Percentiles rank a stretch among this genome's conserved stretches.
Conservation (phyloP, 495 filamentous ascomycete genomes). For the Pyrenopolyporus hunteri region DNA sequence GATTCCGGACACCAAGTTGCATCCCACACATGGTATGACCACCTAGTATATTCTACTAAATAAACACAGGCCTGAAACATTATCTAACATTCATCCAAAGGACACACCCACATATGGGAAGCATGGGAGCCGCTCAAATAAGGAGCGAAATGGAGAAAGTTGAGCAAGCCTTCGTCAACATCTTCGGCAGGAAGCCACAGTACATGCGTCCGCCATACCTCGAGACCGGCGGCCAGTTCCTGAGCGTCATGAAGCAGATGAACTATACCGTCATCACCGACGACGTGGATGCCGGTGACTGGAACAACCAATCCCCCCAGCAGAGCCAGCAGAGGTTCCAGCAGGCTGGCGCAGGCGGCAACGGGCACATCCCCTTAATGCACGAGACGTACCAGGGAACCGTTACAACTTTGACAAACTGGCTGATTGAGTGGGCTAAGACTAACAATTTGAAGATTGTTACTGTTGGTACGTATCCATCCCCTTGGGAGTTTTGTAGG, state of each 20-base stretch:
- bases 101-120: slow-evolving; percentile 54
- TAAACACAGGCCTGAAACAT: background rate
- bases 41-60: background rate
- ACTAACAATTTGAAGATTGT: slow-evolving; percentile 57
- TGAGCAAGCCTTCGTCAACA: slow-evolving; percentile 58
- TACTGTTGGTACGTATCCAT: slow-evolving; percentile 53
- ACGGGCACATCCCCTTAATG: slow-evolving; percentile 62
- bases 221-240: slow-evolving; percentile 52
- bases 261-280: slow-evolving; percentile 62
- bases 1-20: slow-evolving; percentile 58
- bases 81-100: slow-evolving; percentile 31
- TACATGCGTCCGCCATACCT: slow-evolving; percentile 63
- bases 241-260: slow-evolving; percentile 52
- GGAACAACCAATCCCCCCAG: slow-evolving; percentile 54
- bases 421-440: slow-evolving; percentile 61
- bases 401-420: slow-evolving; percentile 54
- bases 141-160: slow-evolving; percentile 56
- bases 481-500: background rate
- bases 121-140: slow-evolving; percentile 48
- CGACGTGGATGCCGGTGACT: slow-evolving; percentile 60
- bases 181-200: slow-evolving; percentile 58
- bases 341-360: slow-evolving; percentile 52
- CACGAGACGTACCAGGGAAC: slow-evolving; percentile 59
- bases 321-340: slow-evolving; percentile 53
- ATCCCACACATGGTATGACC: slow-evolving; percentile 55